Base-by-base conservation (phyloP, 2,329 filamentous ascomycete genomes). In the Diplodia intermedia region DNA sequence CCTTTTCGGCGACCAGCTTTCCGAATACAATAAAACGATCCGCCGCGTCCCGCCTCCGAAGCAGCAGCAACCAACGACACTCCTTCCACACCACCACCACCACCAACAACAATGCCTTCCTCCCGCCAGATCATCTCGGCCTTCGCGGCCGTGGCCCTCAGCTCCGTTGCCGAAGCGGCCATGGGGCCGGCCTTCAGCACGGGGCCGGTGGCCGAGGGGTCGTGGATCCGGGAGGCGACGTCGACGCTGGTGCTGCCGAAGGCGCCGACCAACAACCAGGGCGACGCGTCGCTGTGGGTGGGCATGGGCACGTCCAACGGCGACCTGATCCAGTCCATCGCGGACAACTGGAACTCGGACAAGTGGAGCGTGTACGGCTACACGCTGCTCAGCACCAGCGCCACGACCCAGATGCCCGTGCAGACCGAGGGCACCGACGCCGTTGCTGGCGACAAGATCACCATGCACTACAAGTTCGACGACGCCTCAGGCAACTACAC, bases 301-400 rank as follows among this genome's bases (percentile, higher is more conserved):
- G 82, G 82, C 18, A 84, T 84, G 82, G 82, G 82, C 2, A 84
- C 81, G 7, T 82, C 81, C 2, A 79, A 81, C n/a, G 82, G 82
- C 23, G 82, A 84, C 69, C 70, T 84, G 73, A 82, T 84, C 68
- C 82, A 84, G 75, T 82, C 82, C 1, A 83, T 84, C 33, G 72
- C 72, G 50, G 73, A 75, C 18, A 73, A 72, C 53, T 69, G 36
- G 54, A 55, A 72, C 20, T 66, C 70, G 12, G 61, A 71, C n/a
- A 69, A 73, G n/a, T 85, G 82, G 82, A 77, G 71, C 56, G 75
- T 83, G 56, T 84, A 73, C 69, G 81, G 79, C 6, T 83, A 82
- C 71, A 82, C 81, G 0, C 77, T 82, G 0, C 56, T 79, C 63
- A 75, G 72, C 66, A 82, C 79, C 0, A 72, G 75, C 43, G 68